phyloP scores from a whole-genome alignment of 2,329 filamentous ascomycete genomes.

The Xylariaceae sp. region DNA sequence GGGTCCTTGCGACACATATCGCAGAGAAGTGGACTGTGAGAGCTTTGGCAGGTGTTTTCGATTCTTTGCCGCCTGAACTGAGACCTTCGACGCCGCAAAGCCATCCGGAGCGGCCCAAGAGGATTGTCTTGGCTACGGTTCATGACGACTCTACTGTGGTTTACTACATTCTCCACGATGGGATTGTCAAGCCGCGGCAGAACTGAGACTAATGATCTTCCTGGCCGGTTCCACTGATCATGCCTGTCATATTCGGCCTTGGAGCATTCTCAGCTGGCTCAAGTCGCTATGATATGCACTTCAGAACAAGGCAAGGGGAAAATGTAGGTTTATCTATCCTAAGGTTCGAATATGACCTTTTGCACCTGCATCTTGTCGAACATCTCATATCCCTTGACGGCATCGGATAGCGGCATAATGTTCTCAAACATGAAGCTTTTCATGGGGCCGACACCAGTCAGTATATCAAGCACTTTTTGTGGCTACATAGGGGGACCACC shows the following conservation, averaged over 20 bases:
- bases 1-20: conserved; percentile 70
- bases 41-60: conserved; percentile 64
- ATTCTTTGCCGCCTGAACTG: conserved; percentile 47
- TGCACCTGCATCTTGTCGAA: conserved; percentile 70
- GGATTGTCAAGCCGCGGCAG: conserved; percentile 79
- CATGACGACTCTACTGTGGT: conserved; percentile 78
- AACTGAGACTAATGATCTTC: conserved; percentile 65
- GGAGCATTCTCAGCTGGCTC: not conserved
- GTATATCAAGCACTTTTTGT: too few species aligned
- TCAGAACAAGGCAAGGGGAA: too few species aligned
- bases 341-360: conserved; percentile 64
- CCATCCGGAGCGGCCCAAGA: conserved; percentile 50
- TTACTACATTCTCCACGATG: conserved; percentile 81
- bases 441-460: too few species aligned
- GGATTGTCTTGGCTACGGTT: conserved; percentile 67
- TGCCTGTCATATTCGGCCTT: not conserved
- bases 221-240: not conserved
- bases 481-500: too few species aligned
- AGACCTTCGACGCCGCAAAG: too few species aligned
- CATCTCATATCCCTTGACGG: conserved; percentile 62
- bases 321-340: too few species aligned
- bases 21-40: conserved; percentile 66
- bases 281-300: not conserved
- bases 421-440: conserved; percentile 68
- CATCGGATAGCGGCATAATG: conserved; percentile 63